These are phyloP conservation scores for Hygrophorus russula DNA, from an alignment of 768 basidiomycete species.

Conservation along the genomic window DNA sequence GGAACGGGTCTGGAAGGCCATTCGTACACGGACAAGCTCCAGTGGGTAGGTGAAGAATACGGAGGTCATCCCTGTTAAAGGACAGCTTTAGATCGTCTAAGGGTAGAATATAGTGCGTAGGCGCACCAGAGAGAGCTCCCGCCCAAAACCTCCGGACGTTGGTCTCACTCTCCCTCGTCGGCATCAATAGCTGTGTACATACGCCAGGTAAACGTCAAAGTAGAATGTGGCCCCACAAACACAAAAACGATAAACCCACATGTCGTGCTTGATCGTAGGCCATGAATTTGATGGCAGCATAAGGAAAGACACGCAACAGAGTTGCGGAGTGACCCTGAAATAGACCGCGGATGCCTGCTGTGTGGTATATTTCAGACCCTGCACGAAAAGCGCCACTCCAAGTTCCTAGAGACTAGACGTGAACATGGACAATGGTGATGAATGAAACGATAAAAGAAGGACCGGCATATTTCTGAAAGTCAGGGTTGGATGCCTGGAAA, in stretches of 20 bases:
- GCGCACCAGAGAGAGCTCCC: slow-evolving; percentile 77
- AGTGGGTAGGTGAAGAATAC: slow-evolving; percentile 93
- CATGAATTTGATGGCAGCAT: slow-evolving; percentile 96
- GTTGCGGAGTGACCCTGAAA: slow-evolving; percentile 97
- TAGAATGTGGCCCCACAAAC: background rate
- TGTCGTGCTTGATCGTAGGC: slow-evolving; percentile 82
- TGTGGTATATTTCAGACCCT: slow-evolving; percentile 55
- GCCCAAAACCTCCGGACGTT: slow-evolving; percentile 72
- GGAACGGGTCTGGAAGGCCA: slow-evolving; percentile 71
- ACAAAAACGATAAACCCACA: slow-evolving; percentile 29
- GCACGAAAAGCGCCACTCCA: slow-evolving; percentile 82
- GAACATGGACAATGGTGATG: background rate
- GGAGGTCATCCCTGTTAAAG: slow-evolving; percentile 65
- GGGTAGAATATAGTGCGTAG: background rate
- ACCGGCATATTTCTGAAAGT: slow-evolving; percentile 92
- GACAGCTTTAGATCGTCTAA: background rate
- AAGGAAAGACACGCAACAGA: slow-evolving; percentile 88
- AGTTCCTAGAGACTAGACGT: slow-evolving; percentile 42
- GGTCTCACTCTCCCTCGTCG: slow-evolving; percentile 67
- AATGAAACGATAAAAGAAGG: no score
- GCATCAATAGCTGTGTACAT: slow-evolving; percentile 64
- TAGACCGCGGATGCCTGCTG: slow-evolving; percentile 65
- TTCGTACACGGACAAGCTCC: slow-evolving; percentile 88
- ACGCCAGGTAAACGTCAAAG: background rate
- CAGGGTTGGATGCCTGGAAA: slow-evolving; percentile 93